Base-by-base conservation (phyloP, 768 basidiomycete genomes). In the Amanita rimosa region DNA sequence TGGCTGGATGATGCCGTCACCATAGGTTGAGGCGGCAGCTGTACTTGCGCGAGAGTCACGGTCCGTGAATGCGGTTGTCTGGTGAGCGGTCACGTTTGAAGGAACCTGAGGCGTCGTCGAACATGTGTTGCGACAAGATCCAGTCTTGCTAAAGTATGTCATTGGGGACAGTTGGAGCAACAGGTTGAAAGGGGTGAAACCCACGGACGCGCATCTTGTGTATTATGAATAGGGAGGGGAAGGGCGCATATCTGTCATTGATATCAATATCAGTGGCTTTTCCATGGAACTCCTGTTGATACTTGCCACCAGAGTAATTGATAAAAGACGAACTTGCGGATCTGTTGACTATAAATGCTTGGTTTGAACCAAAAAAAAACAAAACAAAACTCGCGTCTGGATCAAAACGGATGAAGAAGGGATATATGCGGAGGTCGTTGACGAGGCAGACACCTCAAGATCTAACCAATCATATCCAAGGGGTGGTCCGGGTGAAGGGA, bases 151-250 rank as follows among this genome's bases (percentile, higher is more conserved):
- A 59, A 21, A 42, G 44, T 37, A 35, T 48, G 27, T 57, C 49
- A 49, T 47, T 34, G 24, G 59, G 53, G 0, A 62, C 37, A 34
- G 3, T 17, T 19, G 53, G 61, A 43, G 3, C 26, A 26, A 51
- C 13, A 19, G 58, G 58, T 49, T 47, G 17, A 46, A 67, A 67
- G 36, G 62, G 64, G 48, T 61, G 31, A 38, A 50, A 57, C n/a
- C 56, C 64, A 34, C 61, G 63, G 45, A 64, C 63, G 9, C 66
- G 63, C 61, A 64, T 63, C 53, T 69, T 64, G 37, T 67, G 66
- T 44, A 63, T 54, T 35, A 65, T 59, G 53, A 67, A 64, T 16
- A 64, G 47, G 40, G 60, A 52, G 31, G 64, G 60, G 53, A 66
- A 65, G 0, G 64, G 64, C 8, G 54, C 63, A 49, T 62, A 24